These are phyloP conservation scores for Fulvia fulva DNA, from an alignment of 2,329 filamentous ascomycete genomes.

Conservation along the genomic window DNA sequence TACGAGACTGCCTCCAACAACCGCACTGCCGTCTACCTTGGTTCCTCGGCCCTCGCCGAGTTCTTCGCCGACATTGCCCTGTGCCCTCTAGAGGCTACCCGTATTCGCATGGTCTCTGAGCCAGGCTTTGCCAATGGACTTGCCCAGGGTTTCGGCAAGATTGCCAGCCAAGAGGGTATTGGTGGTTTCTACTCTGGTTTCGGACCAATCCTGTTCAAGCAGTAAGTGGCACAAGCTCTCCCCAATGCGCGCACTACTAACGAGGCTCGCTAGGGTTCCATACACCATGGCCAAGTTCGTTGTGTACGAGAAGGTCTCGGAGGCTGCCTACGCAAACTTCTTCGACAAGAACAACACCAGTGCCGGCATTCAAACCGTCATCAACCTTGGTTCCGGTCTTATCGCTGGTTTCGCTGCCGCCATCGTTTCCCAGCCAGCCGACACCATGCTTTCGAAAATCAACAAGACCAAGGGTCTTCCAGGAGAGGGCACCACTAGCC, in stretches of 20 bases:
- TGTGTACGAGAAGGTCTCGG: constrained; percentile 84
- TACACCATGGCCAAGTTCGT: constrained; percentile 97
- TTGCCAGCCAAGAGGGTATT: constrained; percentile 74
- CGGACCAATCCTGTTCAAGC: constrained; percentile 82
- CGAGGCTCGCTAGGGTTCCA: constrained; percentile 58
- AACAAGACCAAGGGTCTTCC: constrained; percentile 89
- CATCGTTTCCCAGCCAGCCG: constrained; percentile 81
- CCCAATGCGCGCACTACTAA: constrained; percentile 3
- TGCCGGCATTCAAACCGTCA: constrained; percentile 66
- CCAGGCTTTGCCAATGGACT: constrained; percentile 80
- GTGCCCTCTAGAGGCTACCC: constrained; percentile 87
- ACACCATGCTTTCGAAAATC: constrained; percentile 93
- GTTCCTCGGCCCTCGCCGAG: constrained; percentile 57
- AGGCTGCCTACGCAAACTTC: constrained; percentile 60
- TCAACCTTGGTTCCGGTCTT: constrained; percentile 82
- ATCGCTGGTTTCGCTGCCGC: constrained; percentile 84
- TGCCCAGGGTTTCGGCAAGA: constrained; percentile 75
- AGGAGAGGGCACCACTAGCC: constrained; percentile 75
- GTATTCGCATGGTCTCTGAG: constrained; percentile 88
- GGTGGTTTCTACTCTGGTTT: constrained; percentile 90
- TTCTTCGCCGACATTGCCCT: constrained; percentile 70
- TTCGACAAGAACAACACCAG: constrained; percentile 69
- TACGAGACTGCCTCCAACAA: constrained; percentile 73
- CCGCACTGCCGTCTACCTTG: constrained; percentile 76
- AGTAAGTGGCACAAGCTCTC: constrained; percentile 41